phyloP scores from a whole-genome alignment of 495 filamentous ascomycete species.

The Neurospora tetrasperma region DNA sequence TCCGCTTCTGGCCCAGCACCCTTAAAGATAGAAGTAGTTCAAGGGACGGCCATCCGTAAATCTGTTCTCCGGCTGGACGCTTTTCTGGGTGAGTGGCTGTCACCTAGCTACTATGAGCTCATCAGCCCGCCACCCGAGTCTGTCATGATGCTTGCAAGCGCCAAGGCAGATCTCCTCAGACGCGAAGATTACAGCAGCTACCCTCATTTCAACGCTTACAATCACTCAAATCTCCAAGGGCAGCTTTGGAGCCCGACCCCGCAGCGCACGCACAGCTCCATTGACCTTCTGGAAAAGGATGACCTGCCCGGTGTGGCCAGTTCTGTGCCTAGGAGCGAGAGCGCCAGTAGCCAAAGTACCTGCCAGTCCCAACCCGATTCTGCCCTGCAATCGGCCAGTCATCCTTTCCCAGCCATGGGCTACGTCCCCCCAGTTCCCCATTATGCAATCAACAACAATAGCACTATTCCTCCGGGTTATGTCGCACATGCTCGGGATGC shows the following conservation, averaged over 20 bases:
- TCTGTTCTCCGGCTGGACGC: conserved; percentile 72
- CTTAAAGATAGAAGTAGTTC: background rate
- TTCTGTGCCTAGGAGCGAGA: conserved; percentile 18
- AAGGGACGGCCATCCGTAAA: conserved; percentile 28
- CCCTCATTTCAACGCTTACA: conserved; percentile 25
- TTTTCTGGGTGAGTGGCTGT: conserved; percentile 92
- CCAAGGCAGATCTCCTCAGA: conserved; percentile 74
- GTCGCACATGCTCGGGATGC: conserved; percentile 87
- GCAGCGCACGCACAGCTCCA: background rate
- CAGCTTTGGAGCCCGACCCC: conserved; percentile 31
- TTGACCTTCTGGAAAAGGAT: conserved; percentile 14
- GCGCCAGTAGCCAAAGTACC: conserved; percentile 9
- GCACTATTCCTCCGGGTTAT: conserved; percentile 78
- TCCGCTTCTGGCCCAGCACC: background rate
- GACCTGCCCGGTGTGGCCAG: conserved; percentile 13
- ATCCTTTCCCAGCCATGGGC: conserved; percentile 12
- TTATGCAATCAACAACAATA: conserved; percentile 71
- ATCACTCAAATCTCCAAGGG: conserved; percentile 21
- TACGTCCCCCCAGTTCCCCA: conserved; percentile 71
- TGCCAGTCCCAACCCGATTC: background rate
- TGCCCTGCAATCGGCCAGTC: conserved; percentile 5
- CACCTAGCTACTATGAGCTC: conserved; percentile 80
- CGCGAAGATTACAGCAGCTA: conserved; percentile 52
- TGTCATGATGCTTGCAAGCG: conserved; percentile 71
- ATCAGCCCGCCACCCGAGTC: conserved; percentile 85